phyloP scores from a whole-genome alignment of 768 basidiomycete genomes.

The Suillus ampliporus region DNA sequence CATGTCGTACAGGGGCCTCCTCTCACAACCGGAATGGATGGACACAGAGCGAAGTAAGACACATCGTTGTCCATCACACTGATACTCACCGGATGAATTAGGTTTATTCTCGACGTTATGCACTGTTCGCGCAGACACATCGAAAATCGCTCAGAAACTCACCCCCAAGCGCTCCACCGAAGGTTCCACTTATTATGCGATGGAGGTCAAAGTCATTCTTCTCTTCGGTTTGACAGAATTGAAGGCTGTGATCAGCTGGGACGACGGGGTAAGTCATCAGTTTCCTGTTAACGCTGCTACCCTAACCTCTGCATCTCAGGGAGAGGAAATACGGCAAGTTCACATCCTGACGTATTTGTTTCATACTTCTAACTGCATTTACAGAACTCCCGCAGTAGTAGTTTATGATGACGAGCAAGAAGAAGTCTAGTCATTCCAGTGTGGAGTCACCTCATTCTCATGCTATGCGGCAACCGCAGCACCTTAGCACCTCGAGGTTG shows the following conservation, averaged over 20 bases:
- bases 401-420: conserved; percentile 34
- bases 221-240: conserved; percentile 60
- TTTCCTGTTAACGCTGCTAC: conserved; percentile 2
- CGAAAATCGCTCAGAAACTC: conserved; percentile 34
- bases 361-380: not conserved
- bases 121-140: conserved; percentile 38
- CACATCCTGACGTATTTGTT: not conserved
- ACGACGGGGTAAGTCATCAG: conserved; percentile 47
- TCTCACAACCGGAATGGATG: conserved; percentile 36
- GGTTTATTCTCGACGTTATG: conserved; percentile 44
- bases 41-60: conserved; percentile 39
- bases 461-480: not conserved
- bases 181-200: conserved; percentile 29
- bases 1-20: conserved; percentile 37
- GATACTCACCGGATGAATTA: conserved; percentile 13
- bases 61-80: not conserved
- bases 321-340: conserved; percentile 42
- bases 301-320: conserved; percentile 28
- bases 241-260: conserved; percentile 57
- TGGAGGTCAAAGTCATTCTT: conserved; percentile 45
- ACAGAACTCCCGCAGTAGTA: conserved; percentile 35
- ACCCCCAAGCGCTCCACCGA: conserved; percentile 25
- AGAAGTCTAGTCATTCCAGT: conserved; percentile 5
- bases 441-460: not conserved
- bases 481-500: conserved; percentile 2